Evolutionary conservation across 257 asterid species (phyloP), one percentile per base, ranked within the genome.

Genomic region (Primulina eburnea): DNA sequence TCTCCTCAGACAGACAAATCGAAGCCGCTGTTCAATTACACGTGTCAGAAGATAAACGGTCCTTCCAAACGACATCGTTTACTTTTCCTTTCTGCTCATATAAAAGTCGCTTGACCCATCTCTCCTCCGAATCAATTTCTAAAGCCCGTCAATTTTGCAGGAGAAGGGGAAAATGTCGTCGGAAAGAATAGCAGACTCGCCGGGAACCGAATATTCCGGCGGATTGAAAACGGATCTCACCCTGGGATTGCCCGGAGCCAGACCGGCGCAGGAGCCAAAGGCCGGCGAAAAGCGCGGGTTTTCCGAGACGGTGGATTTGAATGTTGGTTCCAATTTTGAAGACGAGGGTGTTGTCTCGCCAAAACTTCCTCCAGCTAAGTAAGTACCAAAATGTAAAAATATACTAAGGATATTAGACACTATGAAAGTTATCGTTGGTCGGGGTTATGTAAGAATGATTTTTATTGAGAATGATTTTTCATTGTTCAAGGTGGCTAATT

Each of bases 171-270:
- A 14, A 43, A 77, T 73, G 81, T 75, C 77, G 34, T 37, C 55
- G 50, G 78, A 43, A 0, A 69, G n/a, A 55, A 29, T 65, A 57
- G 73, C 65, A 34, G 74, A 69, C 14, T 73, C 29, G 70, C 69
- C 74, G 79, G 84, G 63, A 55, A 78, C 78, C 20, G 80, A 75
- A 62, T 71, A 34, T 59, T 66, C 77, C 59, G 78, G 82, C 82
- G 64, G 72, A 71, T 72, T 85, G 61, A 79, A 85, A 65, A 89
- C 96, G 60, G 96, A 89, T 69, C 96, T 89, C 73, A 85, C 82
- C 20, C 75, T 89, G 30, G 87, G 88, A 47, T 73, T 87, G 59
- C 96, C 96, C 8, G 83, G 86, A 0, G 79, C 62, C 58, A 84
- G 80, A 0, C 80, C 28, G 67, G 64, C 73, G 16, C 64, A 68